These are phyloP conservation scores for Endocarpon pusillum DNA, from an alignment of 495 filamentous ascomycete species.

Conservation along the genomic window DNA sequence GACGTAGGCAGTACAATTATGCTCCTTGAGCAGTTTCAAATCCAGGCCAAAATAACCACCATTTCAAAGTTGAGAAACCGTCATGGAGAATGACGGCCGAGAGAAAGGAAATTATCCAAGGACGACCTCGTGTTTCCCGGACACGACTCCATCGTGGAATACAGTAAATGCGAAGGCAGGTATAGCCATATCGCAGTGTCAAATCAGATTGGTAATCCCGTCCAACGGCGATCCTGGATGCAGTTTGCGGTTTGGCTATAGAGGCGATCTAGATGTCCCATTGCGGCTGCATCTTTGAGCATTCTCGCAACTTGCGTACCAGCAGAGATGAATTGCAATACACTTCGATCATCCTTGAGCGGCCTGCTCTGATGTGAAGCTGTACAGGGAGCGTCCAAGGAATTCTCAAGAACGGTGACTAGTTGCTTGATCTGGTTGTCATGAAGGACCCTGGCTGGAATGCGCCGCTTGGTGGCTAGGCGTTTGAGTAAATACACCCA, in stretches of 20 bases:
- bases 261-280: constrained; percentile 62
- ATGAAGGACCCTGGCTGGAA: constrained; percentile 67
- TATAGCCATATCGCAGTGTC: no score
- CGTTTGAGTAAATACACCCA: constrained; percentile 82
- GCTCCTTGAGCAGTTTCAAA: no score
- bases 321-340: constrained; percentile 70
- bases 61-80: no score
- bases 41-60: no score
- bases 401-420: constrained; percentile 67
- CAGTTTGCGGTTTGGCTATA: constrained; percentile 53
- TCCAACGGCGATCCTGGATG: constrained; percentile 55
- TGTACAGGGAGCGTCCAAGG: constrained; percentile 69
- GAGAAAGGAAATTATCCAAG: no score
- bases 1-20: no score
- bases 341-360: constrained; percentile 78
- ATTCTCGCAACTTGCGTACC: constrained; percentile 79
- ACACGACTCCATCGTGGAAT: no score
- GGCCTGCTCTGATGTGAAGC: constrained; percentile 70
- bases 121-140: no score
- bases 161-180: no score
- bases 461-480: constrained; percentile 67
- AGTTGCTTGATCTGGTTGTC: constrained; percentile 82
- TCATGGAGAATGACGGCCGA: no score
- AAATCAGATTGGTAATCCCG: no score
- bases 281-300: constrained; percentile 61